phyloP scores from a whole-genome alignment of 1,139 yeast genomes.

The Geotrichum australiense region DNA sequence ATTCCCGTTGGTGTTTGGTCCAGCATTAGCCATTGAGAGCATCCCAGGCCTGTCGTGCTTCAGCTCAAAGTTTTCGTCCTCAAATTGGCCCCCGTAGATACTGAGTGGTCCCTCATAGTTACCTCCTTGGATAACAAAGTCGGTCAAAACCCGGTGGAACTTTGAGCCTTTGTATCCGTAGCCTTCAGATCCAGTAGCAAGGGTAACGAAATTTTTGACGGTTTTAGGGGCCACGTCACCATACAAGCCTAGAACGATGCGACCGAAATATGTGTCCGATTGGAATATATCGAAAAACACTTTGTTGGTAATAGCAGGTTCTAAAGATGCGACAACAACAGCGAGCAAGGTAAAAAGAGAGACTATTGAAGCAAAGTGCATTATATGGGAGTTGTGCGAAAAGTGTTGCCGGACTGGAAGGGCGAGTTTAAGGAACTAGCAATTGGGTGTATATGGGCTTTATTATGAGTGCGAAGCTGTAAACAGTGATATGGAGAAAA shows the following conservation, averaged over 20 bases:
- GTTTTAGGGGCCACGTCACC: slow-evolving; percentile 96
- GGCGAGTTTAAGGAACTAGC: too few species aligned
- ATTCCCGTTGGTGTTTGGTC: slow-evolving; percentile 99
- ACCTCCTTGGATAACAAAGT: slow-evolving; percentile 99
- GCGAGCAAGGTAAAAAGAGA: not conserved
- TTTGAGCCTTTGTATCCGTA: slow-evolving; percentile 85
- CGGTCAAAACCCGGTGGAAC: slow-evolving; percentile 98
- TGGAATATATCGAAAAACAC: slow-evolving; percentile 83
- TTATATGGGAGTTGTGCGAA: too few species aligned
- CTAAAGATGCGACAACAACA: not conserved
- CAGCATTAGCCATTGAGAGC: slow-evolving; percentile 98
- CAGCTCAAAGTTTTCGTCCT: slow-evolving; percentile 88
- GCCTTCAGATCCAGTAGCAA: slow-evolving; percentile 96
- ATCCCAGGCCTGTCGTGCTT: slow-evolving; percentile 90
- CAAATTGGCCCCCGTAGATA: slow-evolving; percentile 91
- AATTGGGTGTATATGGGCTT: too few species aligned
- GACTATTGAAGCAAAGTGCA: not conserved
- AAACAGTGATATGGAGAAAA: too few species aligned
- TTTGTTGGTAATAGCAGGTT: slow-evolving; percentile 52
- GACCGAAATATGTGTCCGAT: slow-evolving; percentile 68
- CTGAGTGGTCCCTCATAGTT: slow-evolving; percentile 92
- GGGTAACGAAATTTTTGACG: slow-evolving; percentile 95
- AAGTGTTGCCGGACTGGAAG: too few species aligned
- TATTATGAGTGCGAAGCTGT: too few species aligned
- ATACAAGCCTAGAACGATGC: slow-evolving; percentile 77